Conservation (phyloP, 2,329 filamentous ascomycete species). For the Phaeosphaeria sp. region DNA sequence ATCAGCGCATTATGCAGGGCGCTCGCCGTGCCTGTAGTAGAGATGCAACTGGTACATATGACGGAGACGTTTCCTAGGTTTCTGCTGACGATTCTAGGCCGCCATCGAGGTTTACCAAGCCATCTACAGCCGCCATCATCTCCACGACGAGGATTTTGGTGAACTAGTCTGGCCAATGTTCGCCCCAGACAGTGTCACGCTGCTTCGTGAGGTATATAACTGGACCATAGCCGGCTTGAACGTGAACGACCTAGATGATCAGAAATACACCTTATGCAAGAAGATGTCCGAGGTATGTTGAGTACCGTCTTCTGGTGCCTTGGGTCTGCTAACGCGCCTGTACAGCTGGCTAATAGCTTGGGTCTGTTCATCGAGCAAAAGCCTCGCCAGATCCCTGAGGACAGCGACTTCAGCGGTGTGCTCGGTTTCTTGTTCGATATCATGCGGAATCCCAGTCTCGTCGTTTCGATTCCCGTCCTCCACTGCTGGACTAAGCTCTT, state of each 20-base stretch:
- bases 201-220: constrained; percentile 76
- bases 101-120: constrained; percentile 84
- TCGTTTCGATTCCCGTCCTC: constrained; percentile 90
- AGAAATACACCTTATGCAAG: constrained; percentile 90
- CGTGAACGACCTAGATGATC: constrained; percentile 83
- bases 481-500: constrained; percentile 89
- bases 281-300: constrained; percentile 83
- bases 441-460: constrained; percentile 83
- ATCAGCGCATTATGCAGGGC: constrained; percentile 49
- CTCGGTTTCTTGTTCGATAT: constrained; percentile 81
- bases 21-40: constrained; percentile 45
- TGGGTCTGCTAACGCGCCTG: constrained; percentile 24
- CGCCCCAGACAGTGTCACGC: constrained; percentile 70
- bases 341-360: constrained; percentile 81
- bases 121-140: constrained; percentile 75
- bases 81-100: constrained; percentile 40
- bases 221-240: constrained; percentile 83
- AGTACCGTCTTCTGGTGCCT: constrained; percentile 6
- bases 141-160: constrained; percentile 79
- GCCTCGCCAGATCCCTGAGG: constrained; percentile 69
- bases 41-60: constrained; percentile 42
- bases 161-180: constrained; percentile 83
- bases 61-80: background rate
- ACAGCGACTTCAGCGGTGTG: constrained; percentile 74
- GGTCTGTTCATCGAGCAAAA: constrained; percentile 85